Evolutionary conservation across 495 filamentous ascomycete species (phyloP).

Genomic region (Penicillium canariense): DNA sequence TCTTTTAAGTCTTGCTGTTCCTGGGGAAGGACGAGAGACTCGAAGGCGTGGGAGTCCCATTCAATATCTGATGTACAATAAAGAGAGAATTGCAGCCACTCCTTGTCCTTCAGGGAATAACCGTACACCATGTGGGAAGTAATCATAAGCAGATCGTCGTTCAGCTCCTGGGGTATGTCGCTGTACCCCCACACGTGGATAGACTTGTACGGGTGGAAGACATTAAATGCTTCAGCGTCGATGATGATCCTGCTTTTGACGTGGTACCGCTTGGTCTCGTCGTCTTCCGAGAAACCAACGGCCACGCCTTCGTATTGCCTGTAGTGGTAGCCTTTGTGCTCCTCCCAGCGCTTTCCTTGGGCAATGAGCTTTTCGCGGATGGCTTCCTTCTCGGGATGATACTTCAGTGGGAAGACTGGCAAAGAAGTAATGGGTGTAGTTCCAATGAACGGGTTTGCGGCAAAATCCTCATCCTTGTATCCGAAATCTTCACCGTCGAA

Average conservation of each 20-base stretch:
- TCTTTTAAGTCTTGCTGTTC: constrained; percentile 28
- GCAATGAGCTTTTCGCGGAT: constrained; percentile 34
- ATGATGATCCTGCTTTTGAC: constrained; percentile 57
- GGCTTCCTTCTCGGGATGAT: constrained; percentile 42
- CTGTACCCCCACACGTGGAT: constrained; percentile 16
- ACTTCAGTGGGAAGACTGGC: constrained; percentile 54
- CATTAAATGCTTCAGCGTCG: constrained; percentile 42
- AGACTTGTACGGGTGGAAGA: constrained; percentile 35
- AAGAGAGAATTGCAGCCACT: constrained; percentile 43
- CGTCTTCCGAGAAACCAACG: constrained; percentile 24
- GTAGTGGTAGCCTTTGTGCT: constrained; percentile 60
- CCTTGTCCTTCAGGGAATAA: constrained; percentile 35
- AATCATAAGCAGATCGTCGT: constrained; percentile 19
- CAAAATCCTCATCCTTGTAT: constrained; percentile 35
- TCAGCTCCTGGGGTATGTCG: constrained; percentile 4
- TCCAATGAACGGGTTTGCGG: constrained; percentile 52
- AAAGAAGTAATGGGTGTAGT: constrained; percentile 56
- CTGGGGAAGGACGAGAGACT: constrained; percentile 49
- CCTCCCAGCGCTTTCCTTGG: constrained; percentile 50
- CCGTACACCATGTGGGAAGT: constrained; percentile 21
- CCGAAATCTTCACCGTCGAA: constrained; percentile 62
- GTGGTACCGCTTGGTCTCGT: constrained; percentile 40
- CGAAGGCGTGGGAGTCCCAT: constrained; percentile 55
- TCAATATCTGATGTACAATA: constrained; percentile 38
- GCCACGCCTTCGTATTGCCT: constrained; percentile 56